Evolutionary conservation across 169 alveolate species (phyloP).

Genomic region (Besnoitia besnoiti): DNA sequence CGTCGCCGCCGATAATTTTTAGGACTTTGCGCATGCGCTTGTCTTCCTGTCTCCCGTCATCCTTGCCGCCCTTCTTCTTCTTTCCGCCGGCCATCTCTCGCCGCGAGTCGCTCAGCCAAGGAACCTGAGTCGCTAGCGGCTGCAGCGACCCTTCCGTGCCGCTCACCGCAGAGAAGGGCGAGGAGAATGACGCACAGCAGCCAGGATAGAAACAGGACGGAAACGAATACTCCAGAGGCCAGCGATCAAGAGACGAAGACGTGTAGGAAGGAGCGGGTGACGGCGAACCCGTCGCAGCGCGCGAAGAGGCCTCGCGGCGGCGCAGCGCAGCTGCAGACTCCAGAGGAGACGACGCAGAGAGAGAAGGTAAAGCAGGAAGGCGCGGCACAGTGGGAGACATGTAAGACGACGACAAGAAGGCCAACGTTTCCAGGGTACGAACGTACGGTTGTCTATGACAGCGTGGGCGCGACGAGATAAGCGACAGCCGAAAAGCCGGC

Average conservation of each 20-base stretch:
- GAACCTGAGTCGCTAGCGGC: neutral
- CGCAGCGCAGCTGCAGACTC: neutral
- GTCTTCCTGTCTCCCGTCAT: neutral
- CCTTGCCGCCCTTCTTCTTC: neutral
- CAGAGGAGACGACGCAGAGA: neutral
- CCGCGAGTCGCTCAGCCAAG: neutral
- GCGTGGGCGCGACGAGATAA: too few relatives aligned
- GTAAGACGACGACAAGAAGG: too few relatives aligned
- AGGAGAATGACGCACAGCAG: neutral
- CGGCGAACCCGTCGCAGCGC: neutral
- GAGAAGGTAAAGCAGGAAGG: neutral
- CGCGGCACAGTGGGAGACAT: too few relatives aligned
- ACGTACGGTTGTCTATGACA: too few relatives aligned
- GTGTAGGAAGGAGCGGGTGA: neutral
- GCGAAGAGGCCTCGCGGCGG: neutral
- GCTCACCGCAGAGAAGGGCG: neutral
- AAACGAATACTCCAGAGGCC: too few relatives aligned
- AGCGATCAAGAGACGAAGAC: neutral
- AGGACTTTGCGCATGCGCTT: neutral
- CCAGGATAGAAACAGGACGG: neutral
- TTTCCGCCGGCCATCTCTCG: neutral
- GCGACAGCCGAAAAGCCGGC: too few relatives aligned
- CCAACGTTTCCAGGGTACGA: too few relatives aligned
- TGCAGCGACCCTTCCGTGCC: neutral
- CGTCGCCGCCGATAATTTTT: conserved; percentile 1